Conservation (phyloP, 2,329 filamentous ascomycete genomes). For the Epichloe sibirici region DNA sequence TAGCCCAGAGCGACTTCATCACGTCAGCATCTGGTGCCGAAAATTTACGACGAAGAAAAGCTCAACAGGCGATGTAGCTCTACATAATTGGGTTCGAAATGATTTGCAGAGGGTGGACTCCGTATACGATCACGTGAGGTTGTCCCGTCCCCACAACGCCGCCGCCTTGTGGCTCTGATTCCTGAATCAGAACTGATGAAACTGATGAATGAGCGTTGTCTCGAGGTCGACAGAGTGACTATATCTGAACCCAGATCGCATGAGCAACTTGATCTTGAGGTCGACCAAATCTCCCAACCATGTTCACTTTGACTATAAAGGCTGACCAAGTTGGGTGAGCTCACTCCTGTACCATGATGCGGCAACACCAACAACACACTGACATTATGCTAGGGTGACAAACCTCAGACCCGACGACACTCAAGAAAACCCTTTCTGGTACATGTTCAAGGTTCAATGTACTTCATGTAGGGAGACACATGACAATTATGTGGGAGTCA, state of each 20-base stretch:
- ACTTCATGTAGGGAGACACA: constrained; percentile 93
- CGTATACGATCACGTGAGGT: neutral
- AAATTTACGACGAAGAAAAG: neutral
- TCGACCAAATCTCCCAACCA: constrained; percentile 17
- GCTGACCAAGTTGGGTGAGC: constrained; percentile 59
- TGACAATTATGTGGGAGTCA: constrained; percentile 75
- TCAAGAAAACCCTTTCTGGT: constrained; percentile 76
- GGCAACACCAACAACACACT: neutral
- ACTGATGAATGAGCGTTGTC: too few species aligned
- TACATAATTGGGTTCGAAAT: neutral
- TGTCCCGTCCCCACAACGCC: too few species aligned
- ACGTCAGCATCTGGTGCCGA: constrained; percentile 11
- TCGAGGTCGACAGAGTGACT: too few species aligned
- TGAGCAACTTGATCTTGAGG: neutral
- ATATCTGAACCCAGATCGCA: neutral
- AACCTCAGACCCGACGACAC: constrained; percentile 78
- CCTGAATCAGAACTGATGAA: too few species aligned
- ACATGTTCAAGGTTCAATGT: constrained; percentile 96
- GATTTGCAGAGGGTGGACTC: too few species aligned
- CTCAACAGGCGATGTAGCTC: neutral
- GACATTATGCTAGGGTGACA: constrained; percentile 54
- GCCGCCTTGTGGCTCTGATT: too few species aligned
- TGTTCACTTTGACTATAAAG: constrained; percentile 55
- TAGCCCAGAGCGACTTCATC: constrained; percentile 60
- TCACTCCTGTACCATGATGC: neutral